Base-by-base conservation (phyloP, 139 green algal genomes). In the Chlamydomonas sp. region DNA sequence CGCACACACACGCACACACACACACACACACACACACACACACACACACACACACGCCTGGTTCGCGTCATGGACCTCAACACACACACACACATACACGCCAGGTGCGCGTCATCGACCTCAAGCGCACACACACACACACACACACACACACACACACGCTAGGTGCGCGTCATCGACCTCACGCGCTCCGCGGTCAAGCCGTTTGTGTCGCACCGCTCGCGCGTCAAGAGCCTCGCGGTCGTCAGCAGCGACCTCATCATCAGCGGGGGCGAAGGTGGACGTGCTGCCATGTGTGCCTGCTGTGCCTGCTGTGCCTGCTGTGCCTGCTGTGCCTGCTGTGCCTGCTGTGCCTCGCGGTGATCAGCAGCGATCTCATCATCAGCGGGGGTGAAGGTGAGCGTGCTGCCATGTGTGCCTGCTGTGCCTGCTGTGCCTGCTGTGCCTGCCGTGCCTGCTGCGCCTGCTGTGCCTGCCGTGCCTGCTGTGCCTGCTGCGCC, bases 401-500 rank as follows among this genome's bases (percentile, higher is more conserved):
- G n/a, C n/a, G n/a, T n/a, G n/a, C n/a, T n/a, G n/a, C n/a, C n/a
- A n/a, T n/a, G n/a, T n/a, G n/a, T n/a, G n/a, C n/a, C n/a, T n/a
- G n/a, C n/a, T n/a, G n/a, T n/a, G n/a, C n/a, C n/a, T n/a, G n/a
- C n/a, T n/a, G n/a, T n/a, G n/a, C n/a, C n/a, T n/a, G n/a, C n/a
- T n/a, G n/a, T n/a, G n/a, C n/a, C n/a, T n/a, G n/a, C n/a, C n/a
- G n/a, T n/a, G 43, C 43, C 43, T 54, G 43, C 43, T 54, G 43
- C 43, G 43, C 43, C 65, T 71, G 65, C 65, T 71, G 65, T 61
- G 65, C 65, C 69, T 74, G 69, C 70, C 70, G 70, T 70, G 59
- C 67, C 74, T 73, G 74, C 74, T 76, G 74, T 71, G 74, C 69
- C 69, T 74, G 74, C 69, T 76, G 69, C 63, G 69, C 62, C 69